Percentiles rank a stretch among this genome's conserved stretches.
phyloP scores from a whole-genome alignment of 306 rosid species.

The Crotalaria pallida region DNA sequence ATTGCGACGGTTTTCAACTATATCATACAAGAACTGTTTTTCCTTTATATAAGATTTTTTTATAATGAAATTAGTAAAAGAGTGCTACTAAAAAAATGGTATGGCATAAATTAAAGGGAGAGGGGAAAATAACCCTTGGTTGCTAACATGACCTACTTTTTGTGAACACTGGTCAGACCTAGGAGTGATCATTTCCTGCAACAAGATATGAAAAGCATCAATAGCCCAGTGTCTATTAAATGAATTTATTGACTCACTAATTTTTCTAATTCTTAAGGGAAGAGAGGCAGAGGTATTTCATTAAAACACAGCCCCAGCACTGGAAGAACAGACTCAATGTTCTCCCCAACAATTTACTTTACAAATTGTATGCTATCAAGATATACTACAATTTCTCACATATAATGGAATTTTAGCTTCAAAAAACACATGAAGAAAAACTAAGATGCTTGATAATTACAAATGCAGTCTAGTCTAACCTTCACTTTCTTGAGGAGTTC shows the following conservation, averaged over 20 bases:
- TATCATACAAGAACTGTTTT: constrained; percentile 73
- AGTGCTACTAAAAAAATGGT: too few relatives aligned
- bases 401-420: constrained; percentile 6
- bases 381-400: background rate
- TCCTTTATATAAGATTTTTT: constrained; percentile 25
- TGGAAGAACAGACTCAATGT: background rate
- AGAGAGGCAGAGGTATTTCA: constrained; percentile 9
- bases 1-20: constrained; percentile 92
- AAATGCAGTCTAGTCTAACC: constrained; percentile 21
- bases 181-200: constrained; percentile 43
- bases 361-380: background rate
- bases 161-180: constrained; percentile 11
- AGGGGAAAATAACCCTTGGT: too few relatives aligned
- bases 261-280: constrained; percentile 3
- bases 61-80: constrained; percentile 1
- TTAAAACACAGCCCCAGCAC: background rate
- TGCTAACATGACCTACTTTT: constrained; percentile 31
- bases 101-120: too few relatives aligned
- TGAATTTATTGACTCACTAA: background rate
- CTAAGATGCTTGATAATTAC: background rate
- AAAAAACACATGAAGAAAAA: background rate
- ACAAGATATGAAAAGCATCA: constrained; percentile 24
- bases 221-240: background rate
- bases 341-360: background rate
- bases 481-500: constrained; percentile 37